A percentile compares a stretch with the other conserved stretches of the same genome.
Conservation (phyloP, 106 monocot species). For the Dendrobium huoshanense region DNA sequence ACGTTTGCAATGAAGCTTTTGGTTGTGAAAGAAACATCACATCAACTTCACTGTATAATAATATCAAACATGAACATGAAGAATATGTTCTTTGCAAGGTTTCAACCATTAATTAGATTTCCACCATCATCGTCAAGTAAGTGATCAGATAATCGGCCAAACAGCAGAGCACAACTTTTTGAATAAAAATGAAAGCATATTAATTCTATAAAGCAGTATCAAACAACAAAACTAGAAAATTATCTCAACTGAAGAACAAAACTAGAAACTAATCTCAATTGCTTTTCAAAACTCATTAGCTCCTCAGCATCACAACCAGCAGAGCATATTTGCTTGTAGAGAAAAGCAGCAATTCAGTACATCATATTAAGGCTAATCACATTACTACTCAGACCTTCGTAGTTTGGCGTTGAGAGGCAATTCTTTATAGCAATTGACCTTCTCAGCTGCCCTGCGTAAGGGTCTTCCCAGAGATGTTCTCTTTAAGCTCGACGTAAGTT, state of each 20-base stretch:
- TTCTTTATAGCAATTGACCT: conserved; percentile 50
- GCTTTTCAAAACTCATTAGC: not conserved
- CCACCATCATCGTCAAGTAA: no score
- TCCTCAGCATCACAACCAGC: not conserved
- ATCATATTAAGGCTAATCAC: not conserved
- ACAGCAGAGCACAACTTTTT: no score
- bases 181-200: no score
- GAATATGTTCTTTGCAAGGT: no score
- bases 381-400: conserved; percentile 25
- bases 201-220: no score
- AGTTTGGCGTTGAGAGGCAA: conserved; percentile 34
- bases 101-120: no score
- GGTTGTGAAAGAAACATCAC: no score
- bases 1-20: no score
- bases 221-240: not conserved
- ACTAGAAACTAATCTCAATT: not conserved
- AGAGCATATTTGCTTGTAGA: not conserved
- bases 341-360: not conserved
- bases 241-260: not conserved
- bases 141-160: no score
- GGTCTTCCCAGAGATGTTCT: conserved; percentile 31
- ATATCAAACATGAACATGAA: no score
- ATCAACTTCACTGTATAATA: no score
- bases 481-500: not conserved
- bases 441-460: conserved; percentile 39